phyloP scores from a whole-genome alignment of 2,329 filamentous ascomycete species.

The Xenosphaeropsis pyriputrescens region DNA sequence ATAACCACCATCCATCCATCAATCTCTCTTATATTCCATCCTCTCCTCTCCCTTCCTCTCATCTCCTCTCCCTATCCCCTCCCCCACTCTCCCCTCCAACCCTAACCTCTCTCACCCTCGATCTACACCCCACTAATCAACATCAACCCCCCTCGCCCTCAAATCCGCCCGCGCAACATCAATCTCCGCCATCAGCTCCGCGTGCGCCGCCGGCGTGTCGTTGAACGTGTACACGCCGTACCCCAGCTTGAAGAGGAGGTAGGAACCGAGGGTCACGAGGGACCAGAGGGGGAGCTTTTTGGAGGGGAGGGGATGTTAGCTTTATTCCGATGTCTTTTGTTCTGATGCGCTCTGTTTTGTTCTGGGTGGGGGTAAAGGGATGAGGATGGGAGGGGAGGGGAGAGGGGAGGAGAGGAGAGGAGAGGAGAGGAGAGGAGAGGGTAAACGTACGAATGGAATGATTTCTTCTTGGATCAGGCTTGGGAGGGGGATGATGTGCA shows the following conservation, averaged over 20 bases:
- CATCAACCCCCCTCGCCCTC: slow-evolving; percentile 56
- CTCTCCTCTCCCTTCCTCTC: no score
- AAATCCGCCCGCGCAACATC: slow-evolving; percentile 62
- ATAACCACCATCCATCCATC: no score
- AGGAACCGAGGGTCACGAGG: slow-evolving; percentile 79
- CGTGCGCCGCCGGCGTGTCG: slow-evolving; percentile 82
- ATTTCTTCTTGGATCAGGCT: slow-evolving; percentile 67
- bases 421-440: neutral
- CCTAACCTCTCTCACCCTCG: no score
- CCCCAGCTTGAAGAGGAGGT: slow-evolving; percentile 82
- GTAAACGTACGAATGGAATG: slow-evolving; percentile 51
- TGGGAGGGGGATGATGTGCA: slow-evolving; percentile 72
- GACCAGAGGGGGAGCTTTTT: slow-evolving; percentile 88
- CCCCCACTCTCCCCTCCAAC: no score
- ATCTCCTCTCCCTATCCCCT: no score
- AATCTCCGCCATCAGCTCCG: slow-evolving; percentile 79
- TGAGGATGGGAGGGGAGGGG: neutral
- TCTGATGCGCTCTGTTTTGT: slow-evolving; percentile 3
- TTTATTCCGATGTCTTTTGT: no score
- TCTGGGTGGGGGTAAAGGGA: neutral
- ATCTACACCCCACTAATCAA: slow-evolving; percentile 11
- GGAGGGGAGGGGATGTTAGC: slow-evolving; percentile 1
- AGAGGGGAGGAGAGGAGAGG: neutral
- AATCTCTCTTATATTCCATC: no score
- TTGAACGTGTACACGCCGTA: slow-evolving; percentile 93